Evolutionary conservation across 2,329 filamentous ascomycete species (phyloP).

Genomic region (Triangularia setosa): DNA sequence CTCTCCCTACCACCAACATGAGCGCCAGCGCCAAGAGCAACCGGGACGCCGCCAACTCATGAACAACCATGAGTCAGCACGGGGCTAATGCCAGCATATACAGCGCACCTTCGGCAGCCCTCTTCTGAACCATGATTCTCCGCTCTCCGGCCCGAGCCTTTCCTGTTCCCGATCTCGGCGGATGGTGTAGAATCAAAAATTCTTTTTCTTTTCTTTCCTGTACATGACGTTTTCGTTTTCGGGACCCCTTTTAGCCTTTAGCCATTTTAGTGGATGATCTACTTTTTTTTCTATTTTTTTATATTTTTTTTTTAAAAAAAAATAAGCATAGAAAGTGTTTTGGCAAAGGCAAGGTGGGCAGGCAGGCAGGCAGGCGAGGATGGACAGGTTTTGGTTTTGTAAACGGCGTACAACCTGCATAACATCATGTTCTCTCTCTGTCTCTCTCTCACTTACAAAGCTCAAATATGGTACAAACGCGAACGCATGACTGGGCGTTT

Average conservation of each 20-base stretch:
- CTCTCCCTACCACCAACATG: conserved; percentile 63
- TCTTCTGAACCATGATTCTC: not conserved
- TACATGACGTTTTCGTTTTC: conserved; percentile 20
- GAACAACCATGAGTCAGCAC: conserved; percentile 18
- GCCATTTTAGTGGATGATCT: conserved; percentile 21
- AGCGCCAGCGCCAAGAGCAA: conserved; percentile 89
- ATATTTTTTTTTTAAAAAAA: not conserved
- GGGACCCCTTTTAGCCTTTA: conserved; percentile 6
- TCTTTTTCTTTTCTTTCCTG: conserved; percentile 14
- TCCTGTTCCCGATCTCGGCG: not conserved
- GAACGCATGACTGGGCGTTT: conserved; percentile 1
- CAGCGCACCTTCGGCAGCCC: conserved; percentile 5
- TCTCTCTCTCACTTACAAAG: not conserved
- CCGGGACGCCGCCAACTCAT: conserved; percentile 77
- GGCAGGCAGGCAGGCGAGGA: not conserved
- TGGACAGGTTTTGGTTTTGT: conserved; percentile 7
- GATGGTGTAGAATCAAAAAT: not conserved
- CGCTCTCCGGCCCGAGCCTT: not conserved
- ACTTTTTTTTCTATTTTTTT: conserved; percentile 7
- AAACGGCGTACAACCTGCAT: conserved; percentile 7
- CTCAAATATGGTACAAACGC: not conserved
- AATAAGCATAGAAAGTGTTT: conserved; percentile 21
- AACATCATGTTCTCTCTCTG: not conserved
- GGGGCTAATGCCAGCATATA: not conserved
- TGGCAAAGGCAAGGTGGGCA: conserved; percentile 3